These are phyloP conservation scores for Sphaerostilbella broomeana DNA, from an alignment of 2,329 filamentous ascomycete species.

Conservation along the genomic window DNA sequence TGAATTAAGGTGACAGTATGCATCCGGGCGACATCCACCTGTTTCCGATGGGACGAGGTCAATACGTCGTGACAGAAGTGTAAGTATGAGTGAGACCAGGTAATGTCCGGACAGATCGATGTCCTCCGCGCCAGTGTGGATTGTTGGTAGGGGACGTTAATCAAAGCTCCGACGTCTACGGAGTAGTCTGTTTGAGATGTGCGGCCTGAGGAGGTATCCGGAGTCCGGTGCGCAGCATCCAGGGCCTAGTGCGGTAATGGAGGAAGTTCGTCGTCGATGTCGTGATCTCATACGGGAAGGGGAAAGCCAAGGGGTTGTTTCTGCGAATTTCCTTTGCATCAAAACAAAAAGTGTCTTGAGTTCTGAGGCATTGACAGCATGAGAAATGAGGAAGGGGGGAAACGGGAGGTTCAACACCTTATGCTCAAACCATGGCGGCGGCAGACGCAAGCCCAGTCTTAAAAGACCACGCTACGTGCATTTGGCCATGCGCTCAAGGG, in stretches of 20 bases:
- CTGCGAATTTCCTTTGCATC: not conserved
- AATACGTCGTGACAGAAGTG: not conserved
- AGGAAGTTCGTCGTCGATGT: slow-evolving; percentile 3
- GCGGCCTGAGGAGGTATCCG: slow-evolving; percentile 1
- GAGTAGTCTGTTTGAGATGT: slow-evolving; percentile 11
- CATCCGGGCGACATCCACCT: slow-evolving; percentile 47
- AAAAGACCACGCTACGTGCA: not conserved
- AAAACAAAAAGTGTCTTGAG: slow-evolving; percentile 1
- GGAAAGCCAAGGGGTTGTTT: not conserved
- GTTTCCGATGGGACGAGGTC: slow-evolving; percentile 19
- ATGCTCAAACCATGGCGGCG: slow-evolving; percentile 1
- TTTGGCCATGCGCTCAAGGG: too few relatives aligned
- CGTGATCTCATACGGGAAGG: slow-evolving; percentile 9
- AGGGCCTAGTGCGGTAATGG: too few relatives aligned
- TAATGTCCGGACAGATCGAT: slow-evolving; percentile 10
- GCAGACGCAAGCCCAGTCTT: slow-evolving; percentile 2
- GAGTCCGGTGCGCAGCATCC: not conserved
- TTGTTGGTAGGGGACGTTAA: slow-evolving; percentile 11
- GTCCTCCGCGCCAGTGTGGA: slow-evolving; percentile 5
- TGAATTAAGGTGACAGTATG: slow-evolving; percentile 40
- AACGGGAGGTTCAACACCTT: slow-evolving; percentile 1
- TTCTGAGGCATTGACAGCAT: slow-evolving; percentile 10
- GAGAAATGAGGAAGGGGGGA: slow-evolving; percentile 7
- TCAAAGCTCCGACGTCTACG: slow-evolving; percentile 6
- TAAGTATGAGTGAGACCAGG: slow-evolving; percentile 1